These are phyloP conservation scores for Geosiphon pyriformis DNA, from an alignment of 192 early-diverging fungal species.

Conservation along the genomic window DNA sequence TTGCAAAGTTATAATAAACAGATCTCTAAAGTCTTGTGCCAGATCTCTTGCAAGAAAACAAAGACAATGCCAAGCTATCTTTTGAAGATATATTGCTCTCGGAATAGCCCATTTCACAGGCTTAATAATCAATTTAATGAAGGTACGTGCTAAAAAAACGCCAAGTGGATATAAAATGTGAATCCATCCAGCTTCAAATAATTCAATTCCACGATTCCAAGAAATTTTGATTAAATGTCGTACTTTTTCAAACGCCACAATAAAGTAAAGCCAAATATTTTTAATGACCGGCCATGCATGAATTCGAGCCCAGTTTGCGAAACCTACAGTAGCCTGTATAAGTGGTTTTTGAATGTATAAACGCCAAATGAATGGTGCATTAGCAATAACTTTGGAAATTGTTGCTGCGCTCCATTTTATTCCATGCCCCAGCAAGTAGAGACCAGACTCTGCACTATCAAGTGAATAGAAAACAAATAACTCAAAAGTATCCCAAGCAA, in stretches of 20 bases:
- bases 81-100: background rate
- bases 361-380: background rate
- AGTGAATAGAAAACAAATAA: slow-evolving; percentile 24
- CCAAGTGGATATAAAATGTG: background rate
- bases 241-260: background rate
- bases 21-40: slow-evolving; percentile 14
- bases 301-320: background rate
- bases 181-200: slow-evolving; percentile 9
- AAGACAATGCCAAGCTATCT: slow-evolving; percentile 8
- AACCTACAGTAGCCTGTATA: background rate
- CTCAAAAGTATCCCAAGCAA: slow-evolving; percentile 8
- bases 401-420: background rate
- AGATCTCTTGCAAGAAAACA: slow-evolving; percentile 14
- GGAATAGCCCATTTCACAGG: slow-evolving; percentile 4
- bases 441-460: background rate
- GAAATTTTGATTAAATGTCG: background rate
- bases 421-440: background rate
- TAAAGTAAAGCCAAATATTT: background rate
- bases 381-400: background rate
- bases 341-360: background rate
- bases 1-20: background rate
- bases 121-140: slow-evolving; percentile 2
- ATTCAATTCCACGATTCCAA: background rate
- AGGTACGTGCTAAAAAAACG: background rate
- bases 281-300: slow-evolving; percentile 10